Percentiles rank a stretch among this genome's conserved stretches.
Conservation (phyloP, 352 stramenopile species). For the Globisporangium canariense region DNA sequence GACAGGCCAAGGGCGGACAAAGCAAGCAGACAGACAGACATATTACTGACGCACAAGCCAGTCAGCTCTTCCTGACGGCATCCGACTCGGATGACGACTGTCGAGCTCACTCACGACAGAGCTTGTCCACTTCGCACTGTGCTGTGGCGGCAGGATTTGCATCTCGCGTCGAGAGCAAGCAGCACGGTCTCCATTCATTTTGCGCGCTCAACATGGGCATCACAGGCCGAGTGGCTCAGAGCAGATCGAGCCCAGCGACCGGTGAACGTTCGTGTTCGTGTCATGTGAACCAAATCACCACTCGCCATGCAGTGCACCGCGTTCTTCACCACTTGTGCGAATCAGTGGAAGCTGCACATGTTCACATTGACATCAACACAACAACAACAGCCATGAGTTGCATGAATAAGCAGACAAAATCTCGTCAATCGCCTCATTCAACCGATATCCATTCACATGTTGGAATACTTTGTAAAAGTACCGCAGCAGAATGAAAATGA, state of each 20-base stretch:
- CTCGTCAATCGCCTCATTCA: not conserved
- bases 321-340: slow-evolving; percentile 81
- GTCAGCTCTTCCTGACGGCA: not conserved
- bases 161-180: slow-evolving; percentile 48
- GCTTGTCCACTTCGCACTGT: too few relatives aligned
- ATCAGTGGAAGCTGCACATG: slow-evolving; percentile 68
- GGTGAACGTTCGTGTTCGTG: slow-evolving; percentile 55
- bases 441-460: too few relatives aligned
- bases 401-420: not conserved
- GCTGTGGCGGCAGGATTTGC: slow-evolving; percentile 49
- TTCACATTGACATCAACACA: not conserved
- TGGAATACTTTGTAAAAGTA: too few relatives aligned
- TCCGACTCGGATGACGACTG: too few relatives aligned
- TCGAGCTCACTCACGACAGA: slow-evolving; percentile 52
- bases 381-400: not conserved
- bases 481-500: too few relatives aligned
- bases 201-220: slow-evolving; percentile 58
- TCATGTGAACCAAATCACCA: slow-evolving; percentile 56
- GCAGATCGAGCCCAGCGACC: slow-evolving; percentile 82
- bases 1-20: not conserved
- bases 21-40: not conserved
- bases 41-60: not conserved
- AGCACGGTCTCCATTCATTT: slow-evolving; percentile 49
- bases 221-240: slow-evolving; percentile 58
- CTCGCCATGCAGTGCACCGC: slow-evolving; percentile 60